Evolutionary conservation across 805 yeast species (phyloP).

Genomic region (Cyberlindnera japonica): DNA sequence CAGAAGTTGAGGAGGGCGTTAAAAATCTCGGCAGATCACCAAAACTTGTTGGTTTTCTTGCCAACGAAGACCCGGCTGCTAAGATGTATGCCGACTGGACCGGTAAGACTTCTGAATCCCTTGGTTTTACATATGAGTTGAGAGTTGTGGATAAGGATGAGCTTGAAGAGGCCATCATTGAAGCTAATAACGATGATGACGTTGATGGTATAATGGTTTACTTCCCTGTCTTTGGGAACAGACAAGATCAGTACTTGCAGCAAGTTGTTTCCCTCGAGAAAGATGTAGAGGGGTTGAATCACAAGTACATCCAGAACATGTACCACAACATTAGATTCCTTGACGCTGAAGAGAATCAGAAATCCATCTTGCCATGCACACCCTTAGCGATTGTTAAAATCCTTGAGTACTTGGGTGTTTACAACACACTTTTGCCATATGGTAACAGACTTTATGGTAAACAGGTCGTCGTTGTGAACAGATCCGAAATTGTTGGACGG

Average conservation of each 20-base stretch:
- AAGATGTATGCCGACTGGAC: constrained; percentile 96
- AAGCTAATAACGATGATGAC: constrained; percentile 70
- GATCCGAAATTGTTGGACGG: constrained; percentile 96
- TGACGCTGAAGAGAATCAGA: constrained; percentile 62
- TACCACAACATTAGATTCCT: constrained; percentile 88
- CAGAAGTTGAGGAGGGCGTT: constrained; percentile 65
- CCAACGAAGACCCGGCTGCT: constrained; percentile 94
- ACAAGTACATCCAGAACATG: constrained; percentile 86
- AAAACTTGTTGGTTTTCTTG: constrained; percentile 82
- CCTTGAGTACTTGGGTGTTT: constrained; percentile 83
- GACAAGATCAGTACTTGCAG: constrained; percentile 93
- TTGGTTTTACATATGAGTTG: constrained; percentile 84
- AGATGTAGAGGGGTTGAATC: constrained; percentile 95
- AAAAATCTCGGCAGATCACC: constrained; percentile 55
- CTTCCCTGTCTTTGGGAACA: constrained; percentile 94
- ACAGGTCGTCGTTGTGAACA: constrained; percentile 83
- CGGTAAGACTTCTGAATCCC: constrained; percentile 76
- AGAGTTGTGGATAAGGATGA: constrained; percentile 71
- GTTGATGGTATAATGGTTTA: constrained; percentile 95
- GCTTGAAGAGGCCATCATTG: constrained; percentile 76
- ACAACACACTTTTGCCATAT: constrained; percentile 74
- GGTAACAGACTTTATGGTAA: constrained; percentile 94
- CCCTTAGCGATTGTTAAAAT: constrained; percentile 94
- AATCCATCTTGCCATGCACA: constrained; percentile 93
- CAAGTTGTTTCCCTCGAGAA: constrained; percentile 88